Base-by-base conservation (phyloP, 306 rosid species). In the Prunus campanulata region DNA sequence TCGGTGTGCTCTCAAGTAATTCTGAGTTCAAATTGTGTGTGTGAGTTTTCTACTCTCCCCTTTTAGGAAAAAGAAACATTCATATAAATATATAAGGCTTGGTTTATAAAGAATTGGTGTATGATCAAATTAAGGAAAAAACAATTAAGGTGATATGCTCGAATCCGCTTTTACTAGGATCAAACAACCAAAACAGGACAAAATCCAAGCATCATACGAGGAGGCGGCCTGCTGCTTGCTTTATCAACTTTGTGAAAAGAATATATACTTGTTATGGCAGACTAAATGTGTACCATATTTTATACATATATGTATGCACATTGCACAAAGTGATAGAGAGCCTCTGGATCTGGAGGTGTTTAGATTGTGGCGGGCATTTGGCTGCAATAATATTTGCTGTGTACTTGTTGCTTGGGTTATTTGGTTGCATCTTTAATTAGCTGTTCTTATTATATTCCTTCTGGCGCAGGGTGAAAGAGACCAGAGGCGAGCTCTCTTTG, bases 131-230 rank as follows among this genome's bases (percentile, higher is more conserved):
- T 30, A 29, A 16, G 20, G 52, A 8, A 46, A 32, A 62, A 59
- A 24, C 35, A 48, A 48, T 9, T 9, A 24, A 60, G 29, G 15
- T 13, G 39, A 44, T 63, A 9, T 8, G 0, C 18, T 15, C 8
- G 59, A 79, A 87, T 87, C 86, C 70, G 42, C 68, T 79, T 77
- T 84, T 74, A 44, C 50, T 24, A 20, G 66, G 75, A 65, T 39
- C 78, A 54, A 70, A 83, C 87, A 78, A 71, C 20, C 27, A 76
- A 78, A 70, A 81, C 61, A 62, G 27, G 89, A 83, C 85, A 88
- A 85, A 85, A 74, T 46, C 6, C 24, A 50, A 61, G 75, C 70
- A 77, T 30, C 71, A 76, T 25, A 76, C 76, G 56, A 71, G 78
- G 35, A 66, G 9, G 51, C 6, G 44, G 8, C 52, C 22, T 63